A percentile compares a stretch with the other conserved stretches of the same genome.
phyloP scores from a whole-genome alignment of 2,329 filamentous ascomycete species.

The Cladophialophora psammophila region DNA sequence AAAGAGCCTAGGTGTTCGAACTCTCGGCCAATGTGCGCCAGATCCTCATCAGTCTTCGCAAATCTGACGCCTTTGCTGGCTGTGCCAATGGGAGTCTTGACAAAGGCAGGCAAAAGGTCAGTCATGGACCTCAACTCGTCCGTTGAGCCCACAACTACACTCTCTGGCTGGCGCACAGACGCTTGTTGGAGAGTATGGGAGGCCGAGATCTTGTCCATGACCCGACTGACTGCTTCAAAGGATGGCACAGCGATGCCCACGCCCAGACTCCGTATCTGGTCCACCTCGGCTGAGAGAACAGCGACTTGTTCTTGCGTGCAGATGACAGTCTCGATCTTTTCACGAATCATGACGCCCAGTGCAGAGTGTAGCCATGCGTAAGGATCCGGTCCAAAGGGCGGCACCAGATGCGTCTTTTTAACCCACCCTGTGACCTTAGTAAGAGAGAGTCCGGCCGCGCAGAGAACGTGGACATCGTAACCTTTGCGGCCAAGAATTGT shows the following conservation, averaged over 20 bases:
- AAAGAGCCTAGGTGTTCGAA: not conserved
- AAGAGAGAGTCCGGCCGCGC: not conserved
- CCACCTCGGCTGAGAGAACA: not conserved
- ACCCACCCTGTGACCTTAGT: not conserved
- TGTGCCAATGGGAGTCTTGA: not conserved
- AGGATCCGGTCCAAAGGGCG: not conserved
- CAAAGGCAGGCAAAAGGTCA: not conserved
- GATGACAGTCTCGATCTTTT: not conserved
- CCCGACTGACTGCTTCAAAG: not conserved
- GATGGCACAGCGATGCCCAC: not conserved
- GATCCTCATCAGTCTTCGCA: not conserved
- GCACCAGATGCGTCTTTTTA: not conserved
- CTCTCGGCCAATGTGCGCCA: not conserved
- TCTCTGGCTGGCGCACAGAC: not conserved
- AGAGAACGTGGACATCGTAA: not conserved
- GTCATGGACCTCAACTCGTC: not conserved
- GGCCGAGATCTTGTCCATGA: not conserved
- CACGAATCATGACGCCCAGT: not conserved
- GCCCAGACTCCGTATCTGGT: not conserved
- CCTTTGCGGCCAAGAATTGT: not conserved
- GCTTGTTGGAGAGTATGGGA: not conserved
- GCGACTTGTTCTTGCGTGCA: not conserved
- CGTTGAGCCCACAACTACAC: not conserved
- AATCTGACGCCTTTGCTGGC: not conserved
- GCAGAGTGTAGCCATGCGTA: not conserved